A percentile compares a stretch with the other conserved stretches of the same genome.
Conservation (phyloP, 306 rosid genomes). For the Trichosanthes cucumerina region DNA sequence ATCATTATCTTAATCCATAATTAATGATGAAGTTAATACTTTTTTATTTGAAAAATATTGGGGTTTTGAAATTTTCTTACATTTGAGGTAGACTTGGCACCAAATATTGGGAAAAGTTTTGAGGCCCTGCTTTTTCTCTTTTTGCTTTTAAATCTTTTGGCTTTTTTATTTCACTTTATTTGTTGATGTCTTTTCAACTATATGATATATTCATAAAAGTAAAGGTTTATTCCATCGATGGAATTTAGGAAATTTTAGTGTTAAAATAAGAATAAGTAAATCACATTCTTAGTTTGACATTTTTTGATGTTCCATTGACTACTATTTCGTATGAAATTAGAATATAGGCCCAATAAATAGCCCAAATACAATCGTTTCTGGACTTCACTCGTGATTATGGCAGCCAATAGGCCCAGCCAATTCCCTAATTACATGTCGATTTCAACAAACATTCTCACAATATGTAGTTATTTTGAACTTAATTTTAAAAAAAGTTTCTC, state of each 20-base stretch:
- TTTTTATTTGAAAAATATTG: background rate
- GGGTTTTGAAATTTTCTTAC: background rate
- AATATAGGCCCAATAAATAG: background rate
- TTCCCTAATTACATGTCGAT: background rate
- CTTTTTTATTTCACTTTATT: background rate
- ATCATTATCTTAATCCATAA: background rate
- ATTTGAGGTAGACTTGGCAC: background rate
- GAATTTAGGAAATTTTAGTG: background rate
- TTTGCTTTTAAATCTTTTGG: too few species aligned
- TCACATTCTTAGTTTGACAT: background rate
- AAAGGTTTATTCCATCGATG: background rate
- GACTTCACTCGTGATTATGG: background rate
- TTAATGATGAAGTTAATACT: background rate
- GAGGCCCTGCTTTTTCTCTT: background rate
- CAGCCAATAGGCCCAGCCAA: background rate
- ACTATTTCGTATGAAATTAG: background rate
- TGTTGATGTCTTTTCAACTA: background rate
- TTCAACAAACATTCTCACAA: too few species aligned
- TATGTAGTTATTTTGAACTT: too few species aligned
- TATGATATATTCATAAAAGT: background rate
- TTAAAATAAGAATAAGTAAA: background rate
- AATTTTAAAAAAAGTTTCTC: background rate
- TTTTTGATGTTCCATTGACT: too few species aligned
- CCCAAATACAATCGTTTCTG: background rate
- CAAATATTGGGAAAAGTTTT: background rate